phyloP scores from a whole-genome alignment of 2,329 filamentous ascomycete species.

The Exophiala calicioides region DNA sequence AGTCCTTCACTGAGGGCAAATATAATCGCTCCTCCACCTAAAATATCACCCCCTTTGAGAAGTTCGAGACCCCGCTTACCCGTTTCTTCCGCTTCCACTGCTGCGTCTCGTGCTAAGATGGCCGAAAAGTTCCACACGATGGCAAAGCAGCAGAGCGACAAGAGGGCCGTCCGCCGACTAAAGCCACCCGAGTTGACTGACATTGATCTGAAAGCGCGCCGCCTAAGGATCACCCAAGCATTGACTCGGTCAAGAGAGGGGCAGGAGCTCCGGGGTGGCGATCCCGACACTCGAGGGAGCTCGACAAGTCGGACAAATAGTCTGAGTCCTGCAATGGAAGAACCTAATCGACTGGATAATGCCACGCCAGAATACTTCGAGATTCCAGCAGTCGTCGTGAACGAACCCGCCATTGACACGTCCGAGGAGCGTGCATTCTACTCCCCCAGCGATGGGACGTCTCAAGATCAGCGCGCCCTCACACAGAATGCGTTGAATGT shows the following conservation, averaged over 20 bases:
- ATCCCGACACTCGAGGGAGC: conserved; percentile 1
- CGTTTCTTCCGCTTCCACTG: conserved; percentile 72
- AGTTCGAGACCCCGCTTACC: conserved; percentile 80
- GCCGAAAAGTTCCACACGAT: conserved; percentile 56
- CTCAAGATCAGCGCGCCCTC: conserved; percentile 28
- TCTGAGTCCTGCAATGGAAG: conserved; percentile 20
- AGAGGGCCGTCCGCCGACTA: conserved; percentile 40
- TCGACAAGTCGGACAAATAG: conserved; percentile 17
- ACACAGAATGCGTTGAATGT: conserved; percentile 32
- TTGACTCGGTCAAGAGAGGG: conserved; percentile 62
- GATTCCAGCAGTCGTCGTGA: conserved; percentile 25
- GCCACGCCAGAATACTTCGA: conserved; percentile 5
- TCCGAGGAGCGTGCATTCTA: conserved; percentile 24
- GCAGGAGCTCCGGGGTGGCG: conserved; percentile 21
- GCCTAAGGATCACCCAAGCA: conserved; percentile 79
- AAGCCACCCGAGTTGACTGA: conserved; percentile 66
- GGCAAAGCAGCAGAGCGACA: conserved; percentile 41
- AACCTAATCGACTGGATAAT: conserved; percentile 11
- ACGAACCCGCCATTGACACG: conserved; percentile 15
- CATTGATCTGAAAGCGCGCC: conserved; percentile 80
- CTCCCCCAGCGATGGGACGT: conserved; percentile 8
- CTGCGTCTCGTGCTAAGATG: conserved; percentile 67
- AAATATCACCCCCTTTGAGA: conserved; percentile 74
- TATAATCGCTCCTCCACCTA: conserved; percentile 68
- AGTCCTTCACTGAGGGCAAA: conserved; percentile 69